Conservation (phyloP, 106 monocot species). For the Dactylorhiza incarnata region DNA sequence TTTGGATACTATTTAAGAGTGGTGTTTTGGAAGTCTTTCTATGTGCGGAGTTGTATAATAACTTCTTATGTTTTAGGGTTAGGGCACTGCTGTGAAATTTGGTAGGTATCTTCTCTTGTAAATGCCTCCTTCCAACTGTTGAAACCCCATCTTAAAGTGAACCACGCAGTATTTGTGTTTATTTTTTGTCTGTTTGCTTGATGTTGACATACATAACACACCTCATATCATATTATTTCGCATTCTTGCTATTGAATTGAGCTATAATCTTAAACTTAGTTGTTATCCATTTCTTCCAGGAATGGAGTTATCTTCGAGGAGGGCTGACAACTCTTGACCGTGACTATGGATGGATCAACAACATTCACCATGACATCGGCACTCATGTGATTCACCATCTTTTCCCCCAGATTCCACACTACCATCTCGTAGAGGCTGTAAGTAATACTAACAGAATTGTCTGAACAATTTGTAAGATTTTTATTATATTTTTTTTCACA, state of each 20-base stretch:
- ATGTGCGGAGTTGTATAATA: no score
- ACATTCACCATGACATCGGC: conserved; percentile 87
- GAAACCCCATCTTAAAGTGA: no score
- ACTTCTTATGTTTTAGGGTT: no score
- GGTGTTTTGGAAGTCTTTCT: no score
- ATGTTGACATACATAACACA: not conserved
- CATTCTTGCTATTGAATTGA: not conserved
- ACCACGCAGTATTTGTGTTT: no score
- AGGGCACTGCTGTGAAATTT: no score
- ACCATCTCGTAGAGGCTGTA: conserved; percentile 78
- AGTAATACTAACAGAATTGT: conserved; percentile 11
- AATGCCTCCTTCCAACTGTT: no score
- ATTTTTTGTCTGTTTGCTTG: no score
- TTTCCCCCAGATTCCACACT: conserved; percentile 92
- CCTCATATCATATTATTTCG: not conserved
- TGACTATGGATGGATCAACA: conserved; percentile 89
- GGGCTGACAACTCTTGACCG: conserved; percentile 75
- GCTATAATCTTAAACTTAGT: not conserved
- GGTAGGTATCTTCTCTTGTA: no score
- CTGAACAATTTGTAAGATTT: not conserved
- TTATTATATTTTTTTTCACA: not conserved
- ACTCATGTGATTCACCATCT: conserved; percentile 96
- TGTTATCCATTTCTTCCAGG: conserved; percentile 23
- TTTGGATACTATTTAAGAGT: no score
- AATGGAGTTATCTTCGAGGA: conserved; percentile 90